Percentiles rank a stretch among this genome's conserved stretches.
phyloP scores from a whole-genome alignment of 1,139 yeast genomes.

The Saccharomyces hybrid region DNA sequence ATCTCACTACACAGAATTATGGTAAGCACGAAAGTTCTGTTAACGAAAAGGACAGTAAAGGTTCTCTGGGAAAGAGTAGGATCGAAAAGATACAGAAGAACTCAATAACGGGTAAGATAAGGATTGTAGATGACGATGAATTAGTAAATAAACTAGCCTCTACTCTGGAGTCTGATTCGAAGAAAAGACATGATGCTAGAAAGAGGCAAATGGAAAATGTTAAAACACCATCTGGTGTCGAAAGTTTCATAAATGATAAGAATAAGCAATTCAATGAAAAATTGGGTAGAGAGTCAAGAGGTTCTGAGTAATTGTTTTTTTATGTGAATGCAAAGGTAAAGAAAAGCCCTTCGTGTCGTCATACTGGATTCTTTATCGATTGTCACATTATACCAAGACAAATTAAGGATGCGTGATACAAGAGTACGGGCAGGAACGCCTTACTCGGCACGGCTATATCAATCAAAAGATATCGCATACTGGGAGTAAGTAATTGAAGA shows the following conservation, averaged over 20 bases:
- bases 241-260: conserved; percentile 51
- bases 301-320: not conserved
- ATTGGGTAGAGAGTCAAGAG: conserved; percentile 34
- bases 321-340: not conserved
- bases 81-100: conserved; percentile 9
- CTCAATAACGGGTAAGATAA: conserved; percentile 11
- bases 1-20: conserved; percentile 5
- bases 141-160: conserved; percentile 18
- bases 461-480: not conserved
- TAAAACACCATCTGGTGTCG: conserved; percentile 5
- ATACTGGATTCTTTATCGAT: not conserved
- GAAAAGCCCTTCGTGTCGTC: no score
- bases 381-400: not conserved
- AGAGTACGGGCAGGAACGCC: not conserved
- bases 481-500: not conserved
- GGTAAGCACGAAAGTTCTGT: conserved; percentile 29
- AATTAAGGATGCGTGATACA: not conserved
- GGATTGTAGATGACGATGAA: conserved; percentile 18
- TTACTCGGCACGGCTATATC: not conserved
- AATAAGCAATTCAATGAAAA: conserved; percentile 74
- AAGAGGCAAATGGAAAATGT: conserved; percentile 15
- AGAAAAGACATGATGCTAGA: conserved; percentile 20
- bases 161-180: conserved; percentile 20
- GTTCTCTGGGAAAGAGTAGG: conserved; percentile 7
- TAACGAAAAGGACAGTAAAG: conserved; percentile 15